phyloP scores from a whole-genome alignment of 345 rosid genomes.

The Viola odorata region DNA sequence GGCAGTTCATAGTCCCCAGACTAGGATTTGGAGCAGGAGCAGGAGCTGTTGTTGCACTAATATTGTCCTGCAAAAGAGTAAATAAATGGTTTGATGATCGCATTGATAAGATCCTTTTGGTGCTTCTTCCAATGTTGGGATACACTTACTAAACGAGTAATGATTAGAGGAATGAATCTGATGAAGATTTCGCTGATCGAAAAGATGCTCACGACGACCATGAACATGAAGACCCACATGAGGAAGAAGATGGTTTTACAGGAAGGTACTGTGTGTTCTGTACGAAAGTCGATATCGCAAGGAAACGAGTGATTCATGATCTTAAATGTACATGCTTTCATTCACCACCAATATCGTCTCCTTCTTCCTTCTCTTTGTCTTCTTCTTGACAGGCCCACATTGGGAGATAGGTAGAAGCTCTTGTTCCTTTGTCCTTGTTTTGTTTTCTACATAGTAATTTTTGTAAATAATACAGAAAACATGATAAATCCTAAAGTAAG shows the following conservation, averaged over 20 bases:
- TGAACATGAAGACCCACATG: constrained; percentile 5
- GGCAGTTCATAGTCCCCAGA: constrained; percentile 42
- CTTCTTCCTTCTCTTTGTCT: constrained; percentile 32
- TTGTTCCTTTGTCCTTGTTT: constrained; percentile 1
- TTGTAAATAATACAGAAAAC: constrained; percentile 23
- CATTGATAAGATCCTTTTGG: constrained; percentile 35
- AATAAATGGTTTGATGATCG: constrained; percentile 21
- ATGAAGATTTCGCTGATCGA: constrained; percentile 14
- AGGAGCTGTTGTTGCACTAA: constrained; percentile 36
- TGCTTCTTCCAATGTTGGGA: constrained; percentile 43
- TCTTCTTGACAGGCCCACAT: constrained; percentile 23
- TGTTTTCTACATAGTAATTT: constrained; percentile 7
- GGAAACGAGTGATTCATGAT: constrained; percentile 42
- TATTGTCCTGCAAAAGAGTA: constrained; percentile 29
- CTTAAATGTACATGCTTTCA: constrained; percentile 40
- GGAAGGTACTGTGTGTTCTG: constrained; percentile 59
- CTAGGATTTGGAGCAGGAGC: constrained; percentile 47
- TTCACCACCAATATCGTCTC: constrained; percentile 35
- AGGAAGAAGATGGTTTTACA: constrained; percentile 7
- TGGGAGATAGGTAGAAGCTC: background rate
- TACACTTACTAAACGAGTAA: constrained; percentile 30
- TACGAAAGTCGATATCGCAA: constrained; percentile 44
- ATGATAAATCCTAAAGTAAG: constrained; percentile 4
- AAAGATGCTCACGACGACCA: constrained; percentile 10
- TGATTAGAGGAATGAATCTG: constrained; percentile 28